These are phyloP conservation scores for Knufia petricola DNA, from an alignment of 2,329 filamentous ascomycete genomes.

Conservation along the genomic window DNA sequence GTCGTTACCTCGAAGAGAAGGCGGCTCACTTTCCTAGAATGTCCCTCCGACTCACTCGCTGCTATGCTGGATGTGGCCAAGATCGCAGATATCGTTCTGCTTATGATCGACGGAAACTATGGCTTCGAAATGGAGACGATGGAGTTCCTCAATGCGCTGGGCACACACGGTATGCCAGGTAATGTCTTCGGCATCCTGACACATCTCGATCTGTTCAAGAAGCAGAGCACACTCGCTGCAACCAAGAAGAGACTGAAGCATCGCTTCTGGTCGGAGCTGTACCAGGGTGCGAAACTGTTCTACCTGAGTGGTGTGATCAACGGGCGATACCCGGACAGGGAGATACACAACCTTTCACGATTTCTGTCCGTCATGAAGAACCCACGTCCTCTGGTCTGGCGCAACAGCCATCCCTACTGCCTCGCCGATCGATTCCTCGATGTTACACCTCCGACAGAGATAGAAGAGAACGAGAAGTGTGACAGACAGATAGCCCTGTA, in stretches of 20 bases:
- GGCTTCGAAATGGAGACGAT: conserved; percentile 99
- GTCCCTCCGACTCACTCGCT: conserved; percentile 83
- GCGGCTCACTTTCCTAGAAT: conserved; percentile 90
- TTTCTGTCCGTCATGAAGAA: conserved; percentile 99
- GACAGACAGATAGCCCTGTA: conserved; percentile 86
- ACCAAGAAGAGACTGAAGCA: conserved; percentile 96
- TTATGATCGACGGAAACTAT: conserved; percentile 98
- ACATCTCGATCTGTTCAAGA: conserved; percentile 89
- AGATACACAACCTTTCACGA: conserved; percentile 87
- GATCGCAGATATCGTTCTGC: conserved; percentile 88
- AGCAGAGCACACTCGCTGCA: conserved; percentile 80
- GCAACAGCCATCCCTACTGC: conserved; percentile 90
- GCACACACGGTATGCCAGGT: conserved; percentile 93
- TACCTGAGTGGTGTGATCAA: conserved; percentile 96
- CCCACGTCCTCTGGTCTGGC: conserved; percentile 87
- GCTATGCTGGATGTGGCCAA: conserved; percentile 97
- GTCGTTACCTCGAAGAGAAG: conserved; percentile 95
- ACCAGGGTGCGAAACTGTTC: conserved; percentile 93
- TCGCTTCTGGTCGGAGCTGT: conserved; percentile 91
- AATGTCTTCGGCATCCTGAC: conserved; percentile 97
- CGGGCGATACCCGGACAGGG: conserved; percentile 89
- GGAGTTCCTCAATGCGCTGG: conserved; percentile 93
- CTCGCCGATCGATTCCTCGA: conserved; percentile 91
- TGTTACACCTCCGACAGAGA: conserved; percentile 81
- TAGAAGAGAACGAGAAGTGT: conserved; percentile 80